Conservation (phyloP, 2,329 filamentous ascomycete genomes). For the Colletotrichum limetticola region DNA sequence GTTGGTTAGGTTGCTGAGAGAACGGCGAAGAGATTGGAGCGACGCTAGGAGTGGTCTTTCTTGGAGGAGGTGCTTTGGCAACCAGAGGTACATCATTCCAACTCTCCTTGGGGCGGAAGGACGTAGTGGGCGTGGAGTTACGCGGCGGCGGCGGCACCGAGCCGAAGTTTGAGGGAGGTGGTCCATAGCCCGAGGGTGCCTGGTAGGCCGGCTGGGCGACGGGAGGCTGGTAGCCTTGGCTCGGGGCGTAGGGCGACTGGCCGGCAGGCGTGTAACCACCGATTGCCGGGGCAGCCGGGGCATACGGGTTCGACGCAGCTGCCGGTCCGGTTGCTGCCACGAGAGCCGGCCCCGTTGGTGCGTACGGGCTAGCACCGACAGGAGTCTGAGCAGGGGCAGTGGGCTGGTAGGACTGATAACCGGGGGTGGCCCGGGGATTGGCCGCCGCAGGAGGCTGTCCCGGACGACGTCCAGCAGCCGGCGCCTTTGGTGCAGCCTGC, state of each 20-base stretch:
- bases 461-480: constrained; percentile 32
- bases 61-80: constrained; percentile 75
- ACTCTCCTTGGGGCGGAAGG: constrained; percentile 76
- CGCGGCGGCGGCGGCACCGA: constrained; percentile 46
- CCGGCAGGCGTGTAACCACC: constrained; percentile 40
- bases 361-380: constrained; percentile 27
- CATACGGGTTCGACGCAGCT: constrained; percentile 47
- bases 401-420: constrained; percentile 13
- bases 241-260: constrained; percentile 50
- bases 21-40: constrained; percentile 81
- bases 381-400: constrained; percentile 2
- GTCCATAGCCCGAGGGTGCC: constrained; percentile 45
- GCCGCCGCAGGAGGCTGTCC: constrained; percentile 38
- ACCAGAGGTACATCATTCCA: constrained; percentile 98
- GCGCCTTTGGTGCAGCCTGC: constrained; percentile 47
- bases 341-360: constrained; percentile 43
- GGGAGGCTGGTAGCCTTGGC: constrained; percentile 67
- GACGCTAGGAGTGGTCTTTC: constrained; percentile 78
- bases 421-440: constrained; percentile 7
- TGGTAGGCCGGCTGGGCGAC: constrained; percentile 49
- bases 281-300: constrained; percentile 39
- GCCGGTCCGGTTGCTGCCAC: constrained; percentile 47
- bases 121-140: constrained; percentile 75
- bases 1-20: constrained; percentile 67
- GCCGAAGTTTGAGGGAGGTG: constrained; percentile 44